Evolutionary conservation across 495 filamentous ascomycete genomes (phyloP).

Genomic region (Hypomontagnella submonticulosa): DNA sequence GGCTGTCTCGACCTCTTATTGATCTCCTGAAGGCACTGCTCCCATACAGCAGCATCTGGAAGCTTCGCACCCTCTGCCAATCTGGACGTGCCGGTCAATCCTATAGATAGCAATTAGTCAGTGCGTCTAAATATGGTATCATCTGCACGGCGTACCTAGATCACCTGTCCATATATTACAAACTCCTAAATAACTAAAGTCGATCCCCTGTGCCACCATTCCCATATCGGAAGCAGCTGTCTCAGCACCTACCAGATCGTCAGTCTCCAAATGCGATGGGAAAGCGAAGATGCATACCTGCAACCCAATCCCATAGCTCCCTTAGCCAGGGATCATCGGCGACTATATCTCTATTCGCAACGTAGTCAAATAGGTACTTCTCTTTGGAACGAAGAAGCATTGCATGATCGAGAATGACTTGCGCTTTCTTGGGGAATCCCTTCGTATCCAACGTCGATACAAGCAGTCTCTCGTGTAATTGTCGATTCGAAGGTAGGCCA

Average conservation of each 20-base stretch:
- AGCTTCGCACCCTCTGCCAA: conserved; percentile 52
- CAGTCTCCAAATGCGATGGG: neutral
- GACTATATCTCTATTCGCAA: conserved; percentile 72
- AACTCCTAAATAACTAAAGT: conserved; percentile 88
- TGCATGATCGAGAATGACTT: conserved; percentile 54
- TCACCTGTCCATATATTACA: conserved; percentile 81
- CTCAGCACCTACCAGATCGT: conserved; percentile 65
- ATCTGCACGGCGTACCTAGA: conserved; percentile 62
- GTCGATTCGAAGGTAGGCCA: conserved; percentile 50
- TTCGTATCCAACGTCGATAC: conserved; percentile 57
- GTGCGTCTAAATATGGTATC: neutral
- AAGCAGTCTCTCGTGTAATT: conserved; percentile 59
- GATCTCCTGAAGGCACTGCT: conserved; percentile 59
- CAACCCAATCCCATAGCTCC: conserved; percentile 81
- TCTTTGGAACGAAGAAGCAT: conserved; percentile 67
- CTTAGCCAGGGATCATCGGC: conserved; percentile 78
- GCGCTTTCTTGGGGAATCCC: conserved; percentile 51
- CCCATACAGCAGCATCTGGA: conserved; percentile 61
- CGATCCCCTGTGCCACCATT: conserved; percentile 79
- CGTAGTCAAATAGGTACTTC: conserved; percentile 82
- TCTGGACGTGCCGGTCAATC: conserved; percentile 53
- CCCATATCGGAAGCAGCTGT: conserved; percentile 70
- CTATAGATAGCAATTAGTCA: conserved; percentile 40
- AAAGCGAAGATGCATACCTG: conserved; percentile 60
- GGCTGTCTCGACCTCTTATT: conserved; percentile 55